Evolutionary conservation across 2,329 filamentous ascomycete species (phyloP).

Genomic region (Ophiobolus disseminans): DNA sequence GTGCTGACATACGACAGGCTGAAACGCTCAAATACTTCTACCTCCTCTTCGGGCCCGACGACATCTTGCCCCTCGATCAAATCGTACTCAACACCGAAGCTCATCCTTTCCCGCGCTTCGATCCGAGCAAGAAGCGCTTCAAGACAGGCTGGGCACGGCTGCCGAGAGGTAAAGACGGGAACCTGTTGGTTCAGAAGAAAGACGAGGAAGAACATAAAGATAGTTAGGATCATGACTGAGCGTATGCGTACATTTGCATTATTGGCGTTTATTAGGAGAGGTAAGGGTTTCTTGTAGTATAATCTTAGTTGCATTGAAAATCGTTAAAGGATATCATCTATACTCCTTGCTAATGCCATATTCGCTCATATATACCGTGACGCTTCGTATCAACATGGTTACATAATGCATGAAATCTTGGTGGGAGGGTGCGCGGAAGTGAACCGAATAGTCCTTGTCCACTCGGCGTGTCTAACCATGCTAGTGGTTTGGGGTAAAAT

Average conservation of each 20-base stretch:
- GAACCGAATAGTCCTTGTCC: no score
- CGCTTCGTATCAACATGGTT: no score
- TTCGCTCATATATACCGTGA: no score
- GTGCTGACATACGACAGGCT: slow-evolving; percentile 62
- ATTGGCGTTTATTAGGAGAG: slow-evolving; percentile 1
- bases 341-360: no score
- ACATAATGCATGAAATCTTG: no score
- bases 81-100: slow-evolving; percentile 97
- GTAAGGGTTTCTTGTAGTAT: no score
- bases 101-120: slow-evolving; percentile 86
- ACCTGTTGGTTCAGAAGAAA: slow-evolving; percentile 29
- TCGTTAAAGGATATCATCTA: no score
- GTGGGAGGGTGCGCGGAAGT: no score
- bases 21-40: slow-evolving; percentile 99
- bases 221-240: not conserved
- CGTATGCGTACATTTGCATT: slow-evolving; percentile 1
- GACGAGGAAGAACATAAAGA: slow-evolving; percentile 4
- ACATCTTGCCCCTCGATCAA: slow-evolving; percentile 82
- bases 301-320: no score
- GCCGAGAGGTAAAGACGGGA: slow-evolving; percentile 55
- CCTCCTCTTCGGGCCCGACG: slow-evolving; percentile 84
- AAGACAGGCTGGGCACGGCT: slow-evolving; percentile 82
- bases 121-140: slow-evolving; percentile 74
- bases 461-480: no score
- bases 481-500: no score